Base-by-base conservation (phyloP, 2,329 filamentous ascomycete genomes). In the Acarospora socialis region DNA sequence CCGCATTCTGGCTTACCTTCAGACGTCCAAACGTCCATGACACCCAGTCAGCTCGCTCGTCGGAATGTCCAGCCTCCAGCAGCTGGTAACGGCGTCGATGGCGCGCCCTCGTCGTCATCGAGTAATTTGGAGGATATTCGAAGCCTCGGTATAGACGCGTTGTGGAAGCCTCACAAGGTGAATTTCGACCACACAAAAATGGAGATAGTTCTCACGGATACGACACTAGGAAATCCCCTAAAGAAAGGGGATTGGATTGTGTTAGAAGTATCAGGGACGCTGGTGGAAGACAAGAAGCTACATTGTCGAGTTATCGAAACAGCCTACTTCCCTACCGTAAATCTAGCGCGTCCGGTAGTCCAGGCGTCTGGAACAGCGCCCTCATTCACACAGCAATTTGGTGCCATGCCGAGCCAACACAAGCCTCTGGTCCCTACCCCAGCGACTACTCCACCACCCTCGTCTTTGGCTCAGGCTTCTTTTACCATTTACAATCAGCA, bases 171-270 rank as follows among this genome's bases (percentile, higher is more conserved):
- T 14, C 39, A 43, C 24, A 19, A 38, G 20, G 38, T 38, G 3
- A 46, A 41, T 13, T 54, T 56, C 35, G 57, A 66, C 32, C 40
- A 39, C 3, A 34, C 35, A 9, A 55, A 46, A 4, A 49, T 49
- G 24, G 60, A 67, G 35, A 49, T 71, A 17, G 42, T 59, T 16
- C 60, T 65, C 32, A 47, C 51, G 4, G 41, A 48, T n/a, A 38
- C 26, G 3, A 12, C 29, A 24, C 27, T 32, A 36, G 24, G 33
- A 23, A 30, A 51, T 35, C 45, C 58, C 32, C 41, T 74, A 6
- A 52, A 49, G 19, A 45, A 43, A 5, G 68, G 68, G 7, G 61
- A 68, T 35, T 76, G 71, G 71, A 57, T 75, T 21, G 45, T 8
- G 46, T 67, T 13, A 41, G 46, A 5, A 38, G 32, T 6, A 38